Evolutionary conservation across 805 yeast species (phyloP), one percentile per base, ranked within the genome.

Genomic region (Kodamaea leandrae): DNA sequence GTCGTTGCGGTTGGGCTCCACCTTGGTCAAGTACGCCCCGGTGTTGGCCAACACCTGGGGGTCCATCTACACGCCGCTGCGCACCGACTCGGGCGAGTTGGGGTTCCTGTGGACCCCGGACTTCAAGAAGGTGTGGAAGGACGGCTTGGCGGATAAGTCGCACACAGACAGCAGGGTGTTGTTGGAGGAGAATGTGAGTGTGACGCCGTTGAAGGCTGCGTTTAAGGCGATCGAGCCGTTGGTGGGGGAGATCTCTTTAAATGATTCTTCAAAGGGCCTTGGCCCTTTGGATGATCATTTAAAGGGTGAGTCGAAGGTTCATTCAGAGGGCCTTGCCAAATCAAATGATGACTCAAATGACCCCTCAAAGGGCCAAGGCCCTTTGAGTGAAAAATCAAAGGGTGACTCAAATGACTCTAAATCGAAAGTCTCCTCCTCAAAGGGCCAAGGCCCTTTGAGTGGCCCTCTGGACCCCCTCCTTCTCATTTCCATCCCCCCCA

Each of bases 91-190:
- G 9, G 68, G 67, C 10, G 53, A 54, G 33, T 67, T 74, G 21
- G 71, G 76, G 41, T 93, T 80, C 62, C 68, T 66, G 46, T 91
- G 99, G 99, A 71, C 72, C 32, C 99, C 99, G 1, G 79, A 89
- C 56, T 88, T 87, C 61, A 76, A 74, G 32, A 63, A 71, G 17
- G 88, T 85, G 10, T 84, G 82, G 55, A 66, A 75, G 36, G 71
- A 74, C 41, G 75, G 74, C 9, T 48, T 64, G 28, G 46, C 46
- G 6, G 66, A 64, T 41, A 60, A 63, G 2, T 67, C 59, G 1
- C 76, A 79, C 36, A 75, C 77, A 24, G 96, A 89, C 57, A 89
- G 86, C 42, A 74, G 83, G 63, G 82, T 80, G 3, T 71, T 89
- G 15, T 72, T 77, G 43, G 71, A 76, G 37, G 86, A 85, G 33